Percentiles rank a stretch among this genome's conserved stretches.
Evolutionary conservation across 108 stramenopile species (phyloP).

Genomic region (Skeletonema costatum): DNA sequence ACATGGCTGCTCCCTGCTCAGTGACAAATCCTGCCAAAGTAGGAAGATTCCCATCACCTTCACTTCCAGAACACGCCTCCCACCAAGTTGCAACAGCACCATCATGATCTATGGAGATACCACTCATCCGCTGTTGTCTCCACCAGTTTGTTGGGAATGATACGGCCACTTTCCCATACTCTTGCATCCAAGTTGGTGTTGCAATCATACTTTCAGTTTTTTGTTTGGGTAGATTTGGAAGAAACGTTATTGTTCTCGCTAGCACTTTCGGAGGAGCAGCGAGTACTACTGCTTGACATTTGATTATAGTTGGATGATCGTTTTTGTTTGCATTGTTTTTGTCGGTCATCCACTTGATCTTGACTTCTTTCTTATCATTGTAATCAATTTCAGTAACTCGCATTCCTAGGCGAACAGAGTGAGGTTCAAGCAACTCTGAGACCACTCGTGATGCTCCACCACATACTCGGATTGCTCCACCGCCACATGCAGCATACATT

Average conservation of each 20-base stretch:
- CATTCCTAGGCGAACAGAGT: constrained; percentile 15
- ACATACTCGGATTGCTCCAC: constrained; percentile 7
- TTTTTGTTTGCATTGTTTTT: not conserved
- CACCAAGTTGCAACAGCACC: constrained; percentile 29
- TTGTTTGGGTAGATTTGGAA: constrained; percentile 10
- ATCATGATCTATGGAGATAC: constrained; percentile 12
- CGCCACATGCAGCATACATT: constrained; percentile 18
- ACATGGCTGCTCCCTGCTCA: not conserved
- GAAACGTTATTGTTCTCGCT: constrained; percentile 9
- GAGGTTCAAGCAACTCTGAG: not conserved
- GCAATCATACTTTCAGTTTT: constrained; percentile 23
- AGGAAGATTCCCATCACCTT: constrained; percentile 13
- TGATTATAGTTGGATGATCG: not conserved
- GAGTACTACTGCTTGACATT: constrained; percentile 12
- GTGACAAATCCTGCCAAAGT: constrained; percentile 24
- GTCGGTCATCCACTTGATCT: not conserved
- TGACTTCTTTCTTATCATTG: not conserved
- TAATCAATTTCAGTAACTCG: constrained; percentile 14
- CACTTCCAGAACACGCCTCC: constrained; percentile 23
- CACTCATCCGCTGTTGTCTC: constrained; percentile 11
- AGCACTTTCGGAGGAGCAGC: constrained; percentile 24
- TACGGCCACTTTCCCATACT: constrained; percentile 25
- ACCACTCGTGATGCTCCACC: constrained; percentile 11
- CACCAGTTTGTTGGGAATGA: constrained; percentile 24
- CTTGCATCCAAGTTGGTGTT: constrained; percentile 34